Evolutionary conservation across 1,284 basidiomycete species (phyloP), one percentile per base, ranked within the genome.

Genomic region (Ustilago cynodontis): DNA sequence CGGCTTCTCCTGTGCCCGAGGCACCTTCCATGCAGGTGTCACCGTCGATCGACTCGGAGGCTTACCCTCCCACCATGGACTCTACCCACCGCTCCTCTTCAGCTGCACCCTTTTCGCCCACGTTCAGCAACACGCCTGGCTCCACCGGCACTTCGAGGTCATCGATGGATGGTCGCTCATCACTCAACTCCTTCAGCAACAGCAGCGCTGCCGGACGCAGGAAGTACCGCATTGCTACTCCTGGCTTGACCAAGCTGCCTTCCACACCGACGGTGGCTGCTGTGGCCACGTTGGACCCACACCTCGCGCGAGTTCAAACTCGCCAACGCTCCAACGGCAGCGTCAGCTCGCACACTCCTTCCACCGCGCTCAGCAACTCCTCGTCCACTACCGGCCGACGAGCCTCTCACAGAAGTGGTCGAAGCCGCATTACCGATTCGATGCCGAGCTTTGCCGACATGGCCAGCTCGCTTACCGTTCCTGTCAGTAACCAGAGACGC

Each of bases 391-490:
- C 37, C 14, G 33, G 53, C 14, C 66, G 63, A 31, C 54, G 59
- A 18, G 26, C 20, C 14, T 56, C 67, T 22, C 72, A 63, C 43
- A 58, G 58, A 28, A 75, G 59, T 33, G 59, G 59, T 9, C 62
- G 72, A 29, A 75, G 47, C 45, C 62, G 72, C 4, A 75, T 75
- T 56, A 70, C 67, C 18, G 64, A 66, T 43, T 45, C 55, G 26
- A 75, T 75, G 72, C 72, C 63, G 1, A 70, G 65, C 52, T 63
- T 70, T 35, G 67, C 57, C 59, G 39, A 66, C 51, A 61, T 70
- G 52, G 72, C 63, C n/a, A 65, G 56, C 72, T 52, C 62, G 9
- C 55, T 70, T 8, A 47, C 56, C 2, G 64, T 70, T 24, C 62
- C 72, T 9, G 52, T 60, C 9, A 16, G 37, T 26, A 52, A 62